Evolutionary conservation across 2,329 filamentous ascomycete genomes (phyloP).

Genomic region (Curvularia sp.): DNA sequence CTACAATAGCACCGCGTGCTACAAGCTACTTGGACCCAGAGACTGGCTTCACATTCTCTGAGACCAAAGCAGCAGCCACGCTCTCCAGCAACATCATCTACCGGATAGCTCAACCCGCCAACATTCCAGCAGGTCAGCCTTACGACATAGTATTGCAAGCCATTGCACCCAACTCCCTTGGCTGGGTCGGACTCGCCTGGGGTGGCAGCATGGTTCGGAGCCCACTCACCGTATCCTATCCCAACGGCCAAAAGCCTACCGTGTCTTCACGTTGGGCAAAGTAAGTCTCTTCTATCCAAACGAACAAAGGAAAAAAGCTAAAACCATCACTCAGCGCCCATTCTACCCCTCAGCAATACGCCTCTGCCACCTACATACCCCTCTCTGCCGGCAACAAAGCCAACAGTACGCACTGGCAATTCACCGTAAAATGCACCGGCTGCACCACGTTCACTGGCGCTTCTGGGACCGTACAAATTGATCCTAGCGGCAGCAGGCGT

Average conservation of each 20-base stretch:
- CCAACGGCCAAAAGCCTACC: constrained; percentile 35
- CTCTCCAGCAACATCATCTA: constrained; percentile 37
- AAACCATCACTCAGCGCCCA: constrained; percentile 25
- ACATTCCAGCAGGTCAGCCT: constrained; percentile 23
- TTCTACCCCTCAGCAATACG: constrained; percentile 32
- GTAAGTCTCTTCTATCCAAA: constrained; percentile 23
- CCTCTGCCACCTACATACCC: constrained; percentile 33
- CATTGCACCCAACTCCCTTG: constrained; percentile 34
- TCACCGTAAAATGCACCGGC: constrained; percentile 40
- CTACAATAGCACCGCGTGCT: constrained; percentile 18
- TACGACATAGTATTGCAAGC: constrained; percentile 43
- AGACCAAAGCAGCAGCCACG: constrained; percentile 39
- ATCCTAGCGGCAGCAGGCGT: constrained; percentile 29
- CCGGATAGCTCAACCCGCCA: constrained; percentile 38
- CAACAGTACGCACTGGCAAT: constrained; percentile 44
- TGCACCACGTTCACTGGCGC: constrained; percentile 36
- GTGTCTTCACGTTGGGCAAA: constrained; percentile 42
- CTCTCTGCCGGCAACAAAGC: constrained; percentile 37
- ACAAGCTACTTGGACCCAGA: constrained; percentile 35
- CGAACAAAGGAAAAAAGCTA: not conserved
- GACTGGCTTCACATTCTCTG: constrained; percentile 46
- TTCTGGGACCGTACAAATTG: constrained; percentile 25
- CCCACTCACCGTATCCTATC: constrained; percentile 40
- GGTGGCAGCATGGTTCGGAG: constrained; percentile 44
- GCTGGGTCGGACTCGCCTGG: constrained; percentile 43